Conservation (phyloP, 1,284 basidiomycete species). For the Ceratobasidium sp. region DNA sequence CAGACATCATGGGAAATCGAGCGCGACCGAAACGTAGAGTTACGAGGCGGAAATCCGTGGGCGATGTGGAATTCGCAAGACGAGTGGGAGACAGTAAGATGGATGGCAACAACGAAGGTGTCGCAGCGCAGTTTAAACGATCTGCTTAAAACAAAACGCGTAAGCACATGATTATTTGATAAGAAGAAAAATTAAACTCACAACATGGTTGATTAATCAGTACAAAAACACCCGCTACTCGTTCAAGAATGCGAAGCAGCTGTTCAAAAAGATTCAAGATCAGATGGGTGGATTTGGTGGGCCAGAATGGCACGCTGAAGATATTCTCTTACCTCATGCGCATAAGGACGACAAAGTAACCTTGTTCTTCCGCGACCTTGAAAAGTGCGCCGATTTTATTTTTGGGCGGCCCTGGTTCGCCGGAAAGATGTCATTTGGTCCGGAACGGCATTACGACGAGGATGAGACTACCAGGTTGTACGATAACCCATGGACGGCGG, state of each 20-base stretch:
- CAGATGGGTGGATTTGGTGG: conserved; percentile 2
- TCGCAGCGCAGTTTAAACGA: conserved; percentile 8
- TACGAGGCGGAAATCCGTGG: background rate
- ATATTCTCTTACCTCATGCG: background rate
- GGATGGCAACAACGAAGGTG: conserved; percentile 21
- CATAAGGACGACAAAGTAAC: too few relatives aligned
- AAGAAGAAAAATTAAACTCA: too few relatives aligned
- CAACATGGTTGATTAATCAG: background rate
- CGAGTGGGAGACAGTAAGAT: conserved; percentile 20
- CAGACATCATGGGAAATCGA: conserved; percentile 1
- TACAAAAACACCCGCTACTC: background rate
- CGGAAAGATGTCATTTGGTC: background rate
- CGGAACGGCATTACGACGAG: background rate
- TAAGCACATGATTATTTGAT: background rate
- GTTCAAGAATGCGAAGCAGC: background rate
- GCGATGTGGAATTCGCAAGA: background rate
- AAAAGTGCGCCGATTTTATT: background rate
- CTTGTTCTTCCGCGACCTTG: too few relatives aligned
- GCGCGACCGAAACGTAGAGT: background rate
- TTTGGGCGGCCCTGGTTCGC: conserved; percentile 8
- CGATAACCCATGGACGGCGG: conserved; percentile 6
- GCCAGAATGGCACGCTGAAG: background rate
- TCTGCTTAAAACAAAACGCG: conserved; percentile 10
- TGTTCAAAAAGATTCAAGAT: conserved; percentile 2
- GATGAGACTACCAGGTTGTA: background rate